A percentile compares a stretch with the other conserved stretches of the same genome.
phyloP scores from a whole-genome alignment of 768 basidiomycete species.

The Lactarius vividus region DNA sequence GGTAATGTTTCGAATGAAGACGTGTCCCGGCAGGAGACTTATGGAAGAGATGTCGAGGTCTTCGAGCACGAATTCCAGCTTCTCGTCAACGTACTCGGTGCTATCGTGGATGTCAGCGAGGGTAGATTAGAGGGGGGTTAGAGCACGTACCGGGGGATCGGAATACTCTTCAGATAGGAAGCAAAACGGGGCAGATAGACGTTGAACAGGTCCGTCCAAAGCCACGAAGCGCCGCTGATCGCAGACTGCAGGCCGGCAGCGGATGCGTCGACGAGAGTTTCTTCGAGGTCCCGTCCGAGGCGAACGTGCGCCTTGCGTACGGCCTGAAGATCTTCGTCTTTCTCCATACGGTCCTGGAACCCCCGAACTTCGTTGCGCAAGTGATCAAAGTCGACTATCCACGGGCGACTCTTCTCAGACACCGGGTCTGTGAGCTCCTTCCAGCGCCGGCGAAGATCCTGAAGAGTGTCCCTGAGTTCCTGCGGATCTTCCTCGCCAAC shows the following conservation, averaged over 20 bases:
- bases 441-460: constrained; percentile 52
- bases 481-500: constrained; percentile 53
- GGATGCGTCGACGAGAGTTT: constrained; percentile 41
- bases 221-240: constrained; percentile 65
- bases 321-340: constrained; percentile 50
- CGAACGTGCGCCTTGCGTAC: constrained; percentile 47
- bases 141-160: constrained; percentile 59
- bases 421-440: constrained; percentile 45
- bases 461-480: constrained; percentile 40
- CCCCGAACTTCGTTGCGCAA: constrained; percentile 46
- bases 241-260: constrained; percentile 48
- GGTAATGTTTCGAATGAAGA: constrained; percentile 70
- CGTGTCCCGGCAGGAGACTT: constrained; percentile 64
- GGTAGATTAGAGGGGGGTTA: neutral
- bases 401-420: constrained; percentile 43
- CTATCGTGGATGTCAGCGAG: constrained; percentile 36
- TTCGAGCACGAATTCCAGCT: constrained; percentile 72
- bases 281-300: constrained; percentile 49
- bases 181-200: constrained; percentile 68
- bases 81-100: constrained; percentile 66
- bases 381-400: constrained; percentile 48
- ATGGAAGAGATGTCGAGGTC: constrained; percentile 68
- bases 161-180: constrained; percentile 53
- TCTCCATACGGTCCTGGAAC: constrained; percentile 45
- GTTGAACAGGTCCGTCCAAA: constrained; percentile 80